Evolutionary conservation across 208 protist species (phyloP).

Genomic region (Acanthamoeba triangularis): DNA sequence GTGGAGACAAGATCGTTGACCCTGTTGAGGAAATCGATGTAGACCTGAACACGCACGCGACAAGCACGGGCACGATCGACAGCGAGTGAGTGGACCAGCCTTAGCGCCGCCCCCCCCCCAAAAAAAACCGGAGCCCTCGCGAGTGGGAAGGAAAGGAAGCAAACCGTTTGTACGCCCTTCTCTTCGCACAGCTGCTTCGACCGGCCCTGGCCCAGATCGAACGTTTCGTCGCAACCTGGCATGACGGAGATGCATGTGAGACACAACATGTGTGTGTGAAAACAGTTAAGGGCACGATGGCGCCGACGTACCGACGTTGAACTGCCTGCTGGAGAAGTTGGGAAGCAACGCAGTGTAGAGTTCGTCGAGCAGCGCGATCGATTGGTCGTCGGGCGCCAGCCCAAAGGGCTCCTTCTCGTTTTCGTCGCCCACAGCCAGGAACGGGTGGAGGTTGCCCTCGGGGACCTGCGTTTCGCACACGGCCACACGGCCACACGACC

Average conservation of each 20-base stretch:
- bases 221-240: slow-evolving; percentile 47
- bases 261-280: background rate
- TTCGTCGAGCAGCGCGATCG: background rate
- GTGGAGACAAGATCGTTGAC: slow-evolving; percentile 7
- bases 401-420: slow-evolving; percentile 51
- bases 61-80: background rate
- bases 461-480: background rate
- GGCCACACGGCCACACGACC: no score
- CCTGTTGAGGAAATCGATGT: slow-evolving; percentile 57
- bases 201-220: slow-evolving; percentile 35
- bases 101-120: no score
- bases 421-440: slow-evolving; percentile 8
- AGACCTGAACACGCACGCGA: slow-evolving; percentile 5
- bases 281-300: background rate
- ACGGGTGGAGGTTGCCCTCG: slow-evolving; percentile 46
- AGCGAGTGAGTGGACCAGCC: background rate
- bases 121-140: background rate
- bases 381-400: background rate
- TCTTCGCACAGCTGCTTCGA: slow-evolving; percentile 63
- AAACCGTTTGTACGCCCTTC: slow-evolving; percentile 16
- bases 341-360: slow-evolving; percentile 31
- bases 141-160: no score
- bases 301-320: slow-evolving; percentile 18
- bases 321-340: slow-evolving; percentile 63
- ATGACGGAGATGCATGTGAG: no score